A percentile compares a stretch with the other conserved stretches of the same genome.
phyloP scores from a whole-genome alignment of 495 filamentous ascomycete genomes.

The Podospora tetraspora region DNA sequence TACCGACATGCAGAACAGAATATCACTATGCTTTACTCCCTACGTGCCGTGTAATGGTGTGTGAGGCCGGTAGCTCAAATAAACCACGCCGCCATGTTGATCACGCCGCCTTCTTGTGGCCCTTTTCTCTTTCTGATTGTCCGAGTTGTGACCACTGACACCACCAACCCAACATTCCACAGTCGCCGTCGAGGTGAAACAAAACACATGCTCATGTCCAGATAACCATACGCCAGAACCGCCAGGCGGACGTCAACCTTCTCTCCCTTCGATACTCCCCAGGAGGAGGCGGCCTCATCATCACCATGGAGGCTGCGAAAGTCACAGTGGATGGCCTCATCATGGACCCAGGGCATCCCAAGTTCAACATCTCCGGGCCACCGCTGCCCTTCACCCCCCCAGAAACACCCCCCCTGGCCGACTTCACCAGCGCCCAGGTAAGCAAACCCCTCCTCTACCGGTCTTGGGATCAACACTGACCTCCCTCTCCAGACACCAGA shows the following conservation, averaged over 20 bases:
- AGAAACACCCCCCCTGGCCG: neutral
- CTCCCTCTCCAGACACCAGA: neutral
- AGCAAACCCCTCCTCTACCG: neutral
- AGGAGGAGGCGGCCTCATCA: neutral
- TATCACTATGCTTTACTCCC: neutral
- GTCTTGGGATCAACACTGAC: neutral
- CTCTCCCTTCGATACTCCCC: neutral
- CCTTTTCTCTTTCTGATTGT: neutral
- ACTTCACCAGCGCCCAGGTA: neutral
- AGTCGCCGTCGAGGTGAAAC: neutral
- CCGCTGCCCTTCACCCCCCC: slow-evolving; percentile 14
- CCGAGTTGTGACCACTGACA: neutral
- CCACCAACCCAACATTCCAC: neutral
- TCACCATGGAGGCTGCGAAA: neutral
- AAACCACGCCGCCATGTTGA: slow-evolving; percentile 13
- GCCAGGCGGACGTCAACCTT: slow-evolving; percentile 3
- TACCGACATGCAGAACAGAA: slow-evolving; percentile 9
- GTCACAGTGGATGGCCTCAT: slow-evolving; percentile 4
- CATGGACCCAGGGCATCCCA: slow-evolving; percentile 20
- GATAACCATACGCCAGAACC: slow-evolving; percentile 5
- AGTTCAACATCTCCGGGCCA: slow-evolving; percentile 28
- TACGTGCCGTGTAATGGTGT: neutral
- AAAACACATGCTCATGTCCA: slow-evolving; percentile 2
- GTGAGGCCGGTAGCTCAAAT: slow-evolving; percentile 9
- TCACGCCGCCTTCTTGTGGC: slow-evolving; percentile 1